Conservation (phyloP, 2,329 filamentous ascomycete species). For the Lasiodiplodia sp. region DNA sequence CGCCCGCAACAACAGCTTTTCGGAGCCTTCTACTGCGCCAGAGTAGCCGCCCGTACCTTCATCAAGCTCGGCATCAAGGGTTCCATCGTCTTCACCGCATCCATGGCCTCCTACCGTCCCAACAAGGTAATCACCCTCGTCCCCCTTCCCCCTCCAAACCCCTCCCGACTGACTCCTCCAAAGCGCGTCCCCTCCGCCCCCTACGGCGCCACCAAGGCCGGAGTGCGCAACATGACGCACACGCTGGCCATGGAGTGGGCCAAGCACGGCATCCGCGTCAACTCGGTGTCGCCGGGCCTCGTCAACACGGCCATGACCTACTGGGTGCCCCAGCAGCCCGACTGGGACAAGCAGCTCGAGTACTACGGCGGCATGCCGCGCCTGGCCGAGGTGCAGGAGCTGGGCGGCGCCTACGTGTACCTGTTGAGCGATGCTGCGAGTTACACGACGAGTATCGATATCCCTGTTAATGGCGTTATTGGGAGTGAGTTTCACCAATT, state of each 20-base stretch:
- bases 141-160: not conserved
- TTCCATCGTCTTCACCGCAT: slow-evolving; percentile 56
- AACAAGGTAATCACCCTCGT: slow-evolving; percentile 45
- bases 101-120: slow-evolving; percentile 57
- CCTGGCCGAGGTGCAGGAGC: slow-evolving; percentile 60
- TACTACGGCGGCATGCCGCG: slow-evolving; percentile 66
- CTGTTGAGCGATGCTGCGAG: slow-evolving; percentile 61
- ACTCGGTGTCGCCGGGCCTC: slow-evolving; percentile 46
- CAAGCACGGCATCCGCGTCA: slow-evolving; percentile 48
- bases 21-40: slow-evolving; percentile 55
- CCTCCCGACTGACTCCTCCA: too few relatives aligned
- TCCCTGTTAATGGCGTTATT: slow-evolving; percentile 51
- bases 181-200: slow-evolving; percentile 47
- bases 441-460: slow-evolving; percentile 61
- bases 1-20: slow-evolving; percentile 40
- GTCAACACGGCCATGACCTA: slow-evolving; percentile 51
- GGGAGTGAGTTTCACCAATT: slow-evolving; percentile 33
- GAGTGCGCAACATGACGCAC: slow-evolving; percentile 50
- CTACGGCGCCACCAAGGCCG: slow-evolving; percentile 56
- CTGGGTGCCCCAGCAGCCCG: slow-evolving; percentile 59
- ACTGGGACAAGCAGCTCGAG: slow-evolving; percentile 65
- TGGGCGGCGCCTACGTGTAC: slow-evolving; percentile 66
- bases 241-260: slow-evolving; percentile 52
- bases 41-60: slow-evolving; percentile 53
- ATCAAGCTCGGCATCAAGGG: slow-evolving; percentile 56